These are phyloP conservation scores for Cladosporium oxysporum DNA, from an alignment of 2,329 filamentous ascomycete species.

Conservation along the genomic window DNA sequence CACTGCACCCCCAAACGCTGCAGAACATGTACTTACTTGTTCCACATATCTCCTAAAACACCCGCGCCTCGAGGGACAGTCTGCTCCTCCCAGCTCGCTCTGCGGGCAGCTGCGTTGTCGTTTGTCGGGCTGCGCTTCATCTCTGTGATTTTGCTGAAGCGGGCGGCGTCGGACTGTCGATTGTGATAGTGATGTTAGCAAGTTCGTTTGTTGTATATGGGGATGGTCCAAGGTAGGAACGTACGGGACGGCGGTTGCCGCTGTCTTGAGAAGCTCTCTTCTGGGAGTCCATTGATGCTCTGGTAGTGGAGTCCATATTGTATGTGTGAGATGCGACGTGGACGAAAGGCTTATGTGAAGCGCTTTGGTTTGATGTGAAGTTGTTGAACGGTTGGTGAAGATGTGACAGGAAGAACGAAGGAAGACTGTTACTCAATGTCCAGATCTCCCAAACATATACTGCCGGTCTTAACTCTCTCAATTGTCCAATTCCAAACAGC, in stretches of 20 bases:
- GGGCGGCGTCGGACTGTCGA: not conserved
- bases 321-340: not conserved
- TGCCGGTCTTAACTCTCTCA: too few relatives aligned
- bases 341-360: not conserved
- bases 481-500: too few relatives aligned
- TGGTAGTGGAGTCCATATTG: not conserved
- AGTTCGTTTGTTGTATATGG: not conserved
- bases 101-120: slow-evolving; percentile 13
- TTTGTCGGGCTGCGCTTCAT: slow-evolving; percentile 15
- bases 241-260: slow-evolving; percentile 1
- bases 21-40: not conserved
- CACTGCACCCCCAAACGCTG: too few relatives aligned
- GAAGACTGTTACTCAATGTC: not conserved
- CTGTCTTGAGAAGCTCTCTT: not conserved
- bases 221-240: not conserved
- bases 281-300: slow-evolving; percentile 1
- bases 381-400: not conserved
- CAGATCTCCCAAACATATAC: not conserved
- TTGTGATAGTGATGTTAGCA: not conserved
- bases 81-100: slow-evolving; percentile 16
- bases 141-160: slow-evolving; percentile 4
- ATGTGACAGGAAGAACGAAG: not conserved
- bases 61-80: slow-evolving; percentile 6
- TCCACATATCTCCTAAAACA: slow-evolving; percentile 12
- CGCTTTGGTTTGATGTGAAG: not conserved